Percentiles rank a stretch among this genome's conserved stretches.
Evolutionary conservation across 352 stramenopile genomes (phyloP).

Genomic region (Globisporangium carolinianum): DNA sequence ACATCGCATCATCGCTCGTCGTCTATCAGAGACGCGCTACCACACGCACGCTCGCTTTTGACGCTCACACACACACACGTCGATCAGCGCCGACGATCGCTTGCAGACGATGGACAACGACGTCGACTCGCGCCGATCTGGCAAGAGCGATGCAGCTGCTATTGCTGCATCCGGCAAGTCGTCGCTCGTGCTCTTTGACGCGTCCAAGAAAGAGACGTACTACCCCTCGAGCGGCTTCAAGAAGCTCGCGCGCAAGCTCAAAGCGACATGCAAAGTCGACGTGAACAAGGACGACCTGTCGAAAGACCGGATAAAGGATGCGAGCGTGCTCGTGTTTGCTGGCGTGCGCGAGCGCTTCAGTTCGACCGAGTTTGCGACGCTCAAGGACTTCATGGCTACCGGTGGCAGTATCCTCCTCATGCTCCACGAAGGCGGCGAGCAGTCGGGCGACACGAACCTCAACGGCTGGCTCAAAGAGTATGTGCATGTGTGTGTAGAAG

Average conservation of each 20-base stretch:
- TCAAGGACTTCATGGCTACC: constrained; percentile 86
- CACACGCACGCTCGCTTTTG: background rate
- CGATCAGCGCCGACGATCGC: background rate
- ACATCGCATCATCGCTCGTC: background rate
- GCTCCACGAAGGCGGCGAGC: constrained; percentile 88
- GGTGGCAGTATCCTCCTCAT: constrained; percentile 91
- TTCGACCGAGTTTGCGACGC: constrained; percentile 71
- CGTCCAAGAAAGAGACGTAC: constrained; percentile 92
- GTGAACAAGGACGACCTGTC: constrained; percentile 94
- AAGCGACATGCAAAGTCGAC: constrained; percentile 84
- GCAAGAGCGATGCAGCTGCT: background rate
- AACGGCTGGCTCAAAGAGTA: constrained; percentile 93
- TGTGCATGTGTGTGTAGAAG: constrained; percentile 4
- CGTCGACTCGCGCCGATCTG: background rate
- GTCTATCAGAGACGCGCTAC: background rate
- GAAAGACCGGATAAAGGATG: constrained; percentile 82
- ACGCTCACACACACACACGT: background rate
- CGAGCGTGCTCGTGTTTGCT: constrained; percentile 86
- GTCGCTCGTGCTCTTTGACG: constrained; percentile 80
- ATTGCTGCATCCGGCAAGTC: constrained; percentile 12
- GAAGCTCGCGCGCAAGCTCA: constrained; percentile 90
- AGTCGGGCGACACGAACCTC: constrained; percentile 89
- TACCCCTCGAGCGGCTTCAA: constrained; percentile 90
- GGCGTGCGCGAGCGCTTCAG: constrained; percentile 88
- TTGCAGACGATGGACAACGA: constrained; percentile 12